Percentiles rank a stretch among this genome's conserved stretches.
phyloP scores from a whole-genome alignment of 2,329 filamentous ascomycete genomes.

The Talaromyces amestolkiae region DNA sequence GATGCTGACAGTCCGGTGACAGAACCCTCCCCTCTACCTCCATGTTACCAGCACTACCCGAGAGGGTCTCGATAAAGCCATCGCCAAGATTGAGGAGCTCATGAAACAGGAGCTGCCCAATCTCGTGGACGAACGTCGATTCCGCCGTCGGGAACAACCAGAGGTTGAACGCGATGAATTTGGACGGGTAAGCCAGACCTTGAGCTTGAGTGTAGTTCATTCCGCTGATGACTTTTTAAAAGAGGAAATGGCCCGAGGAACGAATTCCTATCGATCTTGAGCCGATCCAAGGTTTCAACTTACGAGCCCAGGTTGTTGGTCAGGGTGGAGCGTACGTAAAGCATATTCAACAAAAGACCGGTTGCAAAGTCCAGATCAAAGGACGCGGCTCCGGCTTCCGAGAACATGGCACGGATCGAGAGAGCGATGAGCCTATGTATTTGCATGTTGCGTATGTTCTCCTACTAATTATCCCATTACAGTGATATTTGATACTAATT shows the following conservation, averaged over 20 bases:
- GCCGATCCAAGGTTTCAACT: conserved; percentile 88
- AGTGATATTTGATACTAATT: conserved; percentile 31
- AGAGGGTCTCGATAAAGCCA: conserved; percentile 83
- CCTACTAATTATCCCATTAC: not conserved
- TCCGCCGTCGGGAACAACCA: conserved; percentile 73
- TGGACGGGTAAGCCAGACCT: conserved; percentile 64
- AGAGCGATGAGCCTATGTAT: conserved; percentile 96
- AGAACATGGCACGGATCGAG: conserved; percentile 79
- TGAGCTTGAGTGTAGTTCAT: not conserved
- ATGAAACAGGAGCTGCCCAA: conserved; percentile 96
- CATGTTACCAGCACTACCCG: conserved; percentile 93
- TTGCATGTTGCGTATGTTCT: conserved; percentile 82
- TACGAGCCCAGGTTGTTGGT: conserved; percentile 93
- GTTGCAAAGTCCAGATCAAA: conserved; percentile 97
- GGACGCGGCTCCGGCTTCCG: conserved; percentile 92
- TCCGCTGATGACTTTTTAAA: conserved; percentile 3
- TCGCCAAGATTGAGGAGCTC: conserved; percentile 85
- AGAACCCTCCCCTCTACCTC: conserved; percentile 92
- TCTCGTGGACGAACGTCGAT: conserved; percentile 88
- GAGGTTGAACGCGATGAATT: conserved; percentile 86
- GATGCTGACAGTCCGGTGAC: not conserved
- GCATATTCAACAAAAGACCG: conserved; percentile 93
- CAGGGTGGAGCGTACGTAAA: conserved; percentile 95
- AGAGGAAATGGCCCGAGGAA: conserved; percentile 99
- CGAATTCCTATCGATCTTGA: conserved; percentile 89